Percentiles rank a stretch among this genome's conserved stretches.
These are phyloP conservation scores for Parmelia sp. DNA, from an alignment of 495 filamentous ascomycete genomes.

Conservation along the genomic window DNA sequence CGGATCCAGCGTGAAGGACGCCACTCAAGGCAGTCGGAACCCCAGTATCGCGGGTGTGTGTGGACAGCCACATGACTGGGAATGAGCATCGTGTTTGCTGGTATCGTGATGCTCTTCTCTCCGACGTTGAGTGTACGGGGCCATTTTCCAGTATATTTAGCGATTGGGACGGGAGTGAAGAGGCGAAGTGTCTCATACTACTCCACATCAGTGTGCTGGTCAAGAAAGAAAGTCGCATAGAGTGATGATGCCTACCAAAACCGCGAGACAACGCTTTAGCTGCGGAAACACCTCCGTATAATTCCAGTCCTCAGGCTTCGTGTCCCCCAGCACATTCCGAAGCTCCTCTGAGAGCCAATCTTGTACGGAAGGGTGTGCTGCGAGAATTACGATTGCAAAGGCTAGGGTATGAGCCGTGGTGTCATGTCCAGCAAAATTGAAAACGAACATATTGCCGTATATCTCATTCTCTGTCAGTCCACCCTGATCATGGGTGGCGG, in stretches of 20 bases:
- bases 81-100: conserved; percentile 33
- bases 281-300: conserved; percentile 38
- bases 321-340: conserved; percentile 27
- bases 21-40: conserved; percentile 30
- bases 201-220: too few species aligned
- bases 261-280: conserved; percentile 40
- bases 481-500: not conserved
- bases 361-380: conserved; percentile 37
- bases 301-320: conserved; percentile 32
- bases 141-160: conserved; percentile 11
- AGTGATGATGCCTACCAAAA: conserved; percentile 33
- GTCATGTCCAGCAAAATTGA: conserved; percentile 48
- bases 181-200: too few species aligned
- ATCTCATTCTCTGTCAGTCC: not conserved
- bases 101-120: conserved; percentile 30
- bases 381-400: conserved; percentile 40
- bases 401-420: conserved; percentile 42
- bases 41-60: conserved; percentile 42
- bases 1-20: conserved; percentile 31
- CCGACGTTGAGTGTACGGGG: conserved; percentile 24
- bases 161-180: too few species aligned
- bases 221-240: too few species aligned
- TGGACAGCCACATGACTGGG: conserved; percentile 37
- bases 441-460: conserved; percentile 39
- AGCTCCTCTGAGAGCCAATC: conserved; percentile 39